Evolutionary conservation across 345 rosid genomes (phyloP), one percentile per base, ranked within the genome.

Genomic region (Anacardium occidentale): DNA sequence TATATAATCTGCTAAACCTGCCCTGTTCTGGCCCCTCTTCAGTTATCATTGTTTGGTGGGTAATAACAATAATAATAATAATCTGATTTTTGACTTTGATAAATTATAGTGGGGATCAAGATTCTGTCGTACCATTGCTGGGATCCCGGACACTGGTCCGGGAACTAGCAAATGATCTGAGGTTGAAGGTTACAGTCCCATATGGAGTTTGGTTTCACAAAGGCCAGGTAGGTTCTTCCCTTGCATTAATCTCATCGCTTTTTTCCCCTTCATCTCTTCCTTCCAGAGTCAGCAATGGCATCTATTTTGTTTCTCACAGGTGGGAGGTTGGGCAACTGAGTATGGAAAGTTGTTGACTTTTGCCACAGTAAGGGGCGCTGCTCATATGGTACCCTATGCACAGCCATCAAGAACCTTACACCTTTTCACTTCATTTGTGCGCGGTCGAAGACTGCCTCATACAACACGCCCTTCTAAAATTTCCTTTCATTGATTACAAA

Each of bases 321-420:
- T 94, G 3, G 97, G 92, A 0, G 98, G 97, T 4, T 91, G 97
- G 97, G 89, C 74, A 0, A 90, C 82, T 21, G 97, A 94, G 68
- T 94, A 94, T 57, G 97, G 97, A 21, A 85, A 89, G 12, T 34
- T 90, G 26, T 62, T 94, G 67, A 94, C 91, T 11, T 94, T 94
- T 70, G 91, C 87, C 52, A 94, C 95, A 0, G 97, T 91, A 11
- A 80, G 98, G 62, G 97, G 95, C 22, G 93, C 98, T 13, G 86
- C 97, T 44, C 98, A 94, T 85, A 94, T 94, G 98, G 98, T 94
- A 56, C 98, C 98, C 0, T 90, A 85, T 47, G 84, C 97, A 9
- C 97, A 94, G 68, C 96, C 97, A 54, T 88, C 96, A 71, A 83
- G 94, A 81, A 89, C 97, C 51, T 72, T 93, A 77, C 97, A 88